Evolutionary conservation across 371 early-diverging fungal species (phyloP), one percentile per base, ranked within the genome.

Genomic region (Rhizomucor pusillus): DNA sequence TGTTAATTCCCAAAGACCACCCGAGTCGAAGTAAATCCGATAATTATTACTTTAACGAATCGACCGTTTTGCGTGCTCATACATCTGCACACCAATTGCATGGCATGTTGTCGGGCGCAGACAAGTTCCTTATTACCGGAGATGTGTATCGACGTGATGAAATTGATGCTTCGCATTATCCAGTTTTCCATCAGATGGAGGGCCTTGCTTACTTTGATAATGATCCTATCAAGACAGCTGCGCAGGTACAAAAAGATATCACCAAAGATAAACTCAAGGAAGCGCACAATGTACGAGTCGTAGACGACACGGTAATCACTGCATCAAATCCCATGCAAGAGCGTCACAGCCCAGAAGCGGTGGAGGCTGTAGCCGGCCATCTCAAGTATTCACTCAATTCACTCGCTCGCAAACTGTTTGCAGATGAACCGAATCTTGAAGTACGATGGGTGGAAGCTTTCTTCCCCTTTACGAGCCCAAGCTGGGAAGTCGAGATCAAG

Each of bases 61-160:
- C 80, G 44, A 75, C 71, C 29, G 82, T 98, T 54, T 73, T 98
- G 50, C 84, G 98, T 33, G 94, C 97, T 1, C 99, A 98, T 60
- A 94, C 96, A 0, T 94, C 96, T 1, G 96, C 97, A 1, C 97
- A 98, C 65, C 96, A 98, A 62, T 70, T 85, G 12, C 78, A 92
- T 56, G 82, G 90, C 12, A 63, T 97, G 52, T 66, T 64, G 1
- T 71, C 73, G 1, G 77, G 75, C 0, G 45, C 51, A 1, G 60
- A 77, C 23, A 80, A 78, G 51, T 90, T 95, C 67, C 79, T 95
- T 35, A 81, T 95, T 22, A 87, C 89, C 16, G 98, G 94, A 14
- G 99, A 98, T 71, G 97, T 97, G 11, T 98, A 96, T 73, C 79
- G 99, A n/a, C 84, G 97, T 23, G 99, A 98, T 63, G 97, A 98